Conservation (phyloP, 2,329 filamentous ascomycete genomes). For the Bipolaris victoriae region DNA sequence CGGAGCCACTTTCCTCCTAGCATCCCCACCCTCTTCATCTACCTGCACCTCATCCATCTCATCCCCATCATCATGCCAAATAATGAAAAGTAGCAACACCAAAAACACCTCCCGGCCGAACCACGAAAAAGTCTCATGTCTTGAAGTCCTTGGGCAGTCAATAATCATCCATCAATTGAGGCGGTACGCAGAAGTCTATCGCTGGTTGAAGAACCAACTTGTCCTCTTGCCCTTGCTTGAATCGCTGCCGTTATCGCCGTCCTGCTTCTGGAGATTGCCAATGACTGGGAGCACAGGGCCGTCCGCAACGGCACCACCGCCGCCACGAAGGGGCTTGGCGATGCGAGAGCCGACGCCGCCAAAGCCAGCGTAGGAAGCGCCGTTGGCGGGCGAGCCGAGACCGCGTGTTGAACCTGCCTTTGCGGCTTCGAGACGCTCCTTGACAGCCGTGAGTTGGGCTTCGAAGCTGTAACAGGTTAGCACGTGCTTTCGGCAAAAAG, state of each 20-base stretch:
- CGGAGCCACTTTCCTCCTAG: background rate
- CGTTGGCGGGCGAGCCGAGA: slow-evolving; percentile 66
- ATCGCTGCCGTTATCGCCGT: slow-evolving; percentile 54
- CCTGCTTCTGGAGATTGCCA: slow-evolving; percentile 59
- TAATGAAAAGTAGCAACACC: slow-evolving; percentile 4
- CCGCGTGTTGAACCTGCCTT: slow-evolving; percentile 90
- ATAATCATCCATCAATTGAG: background rate
- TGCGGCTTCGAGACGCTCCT: slow-evolving; percentile 94
- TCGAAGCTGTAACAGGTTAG: slow-evolving; percentile 75
- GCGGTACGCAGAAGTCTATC: slow-evolving; percentile 6
- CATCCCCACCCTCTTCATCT: background rate
- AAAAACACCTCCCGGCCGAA: background rate
- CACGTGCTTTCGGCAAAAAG: background rate
- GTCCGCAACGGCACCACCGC: slow-evolving; percentile 54
- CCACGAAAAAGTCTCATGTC: background rate
- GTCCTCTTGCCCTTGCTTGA: slow-evolving; percentile 65
- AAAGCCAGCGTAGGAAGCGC: slow-evolving; percentile 68
- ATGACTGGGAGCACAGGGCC: slow-evolving; percentile 52
- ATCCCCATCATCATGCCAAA: background rate
- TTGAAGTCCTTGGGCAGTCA: background rate
- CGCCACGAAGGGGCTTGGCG: slow-evolving; percentile 65
- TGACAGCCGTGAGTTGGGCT: slow-evolving; percentile 93
- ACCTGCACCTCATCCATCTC: background rate
- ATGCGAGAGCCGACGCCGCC: slow-evolving; percentile 62
- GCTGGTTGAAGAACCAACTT: slow-evolving; percentile 72